Base-by-base conservation (phyloP, 176 grass and related monocot genomes). In the Juncus effusus region DNA sequence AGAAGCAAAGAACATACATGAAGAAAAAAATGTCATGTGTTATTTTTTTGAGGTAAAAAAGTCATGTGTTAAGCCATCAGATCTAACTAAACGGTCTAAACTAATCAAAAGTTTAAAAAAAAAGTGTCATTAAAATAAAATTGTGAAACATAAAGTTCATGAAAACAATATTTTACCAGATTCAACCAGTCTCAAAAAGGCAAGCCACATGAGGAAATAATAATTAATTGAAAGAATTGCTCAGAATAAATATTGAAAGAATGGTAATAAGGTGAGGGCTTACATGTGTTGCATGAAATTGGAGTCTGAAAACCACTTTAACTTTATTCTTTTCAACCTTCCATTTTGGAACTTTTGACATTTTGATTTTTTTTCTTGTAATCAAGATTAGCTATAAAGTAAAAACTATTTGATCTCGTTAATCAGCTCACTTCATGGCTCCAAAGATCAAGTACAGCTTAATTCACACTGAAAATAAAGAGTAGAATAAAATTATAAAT, bases 261-360 rank as follows among this genome's bases (percentile, higher is more conserved):
- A 64, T 70, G 14, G 76, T 15, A 39, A 56, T 39, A 82, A 56
- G 3, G 56, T 69, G 56, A 76, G 28, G 82, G 61, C 88, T 89
- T 82, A 99, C 94, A 86, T 89, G 82, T 47, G 88, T 99, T 14
- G 94, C 94, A 76, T 99, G 83, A 75, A 99, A 89, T 68, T 99
- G 94, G 13, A 99, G 83, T 73, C 94, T 88, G 45, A 99, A 93
- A 72, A 93, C 94, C 64, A 89, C 88, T 81, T 99, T 99, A 60
- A 93, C 94, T 93, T 99, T 99, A 36, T 77, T 66, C 76, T 93
- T 99, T 80, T 99, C 94, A 2, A 81, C 81, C 78, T 89, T 99
- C 94, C 94, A 99, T 82, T 99, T 99, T 45, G 78, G 76, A 80
- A 86, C 74, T 76, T 86, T 89, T 72, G 94, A 99, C 94, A 99